Percentiles rank a stretch among this genome's conserved stretches.
These are phyloP conservation scores for Taiozyma onychis DNA, from an alignment of 1,139 yeast genomes.

Conservation along the genomic window DNA sequence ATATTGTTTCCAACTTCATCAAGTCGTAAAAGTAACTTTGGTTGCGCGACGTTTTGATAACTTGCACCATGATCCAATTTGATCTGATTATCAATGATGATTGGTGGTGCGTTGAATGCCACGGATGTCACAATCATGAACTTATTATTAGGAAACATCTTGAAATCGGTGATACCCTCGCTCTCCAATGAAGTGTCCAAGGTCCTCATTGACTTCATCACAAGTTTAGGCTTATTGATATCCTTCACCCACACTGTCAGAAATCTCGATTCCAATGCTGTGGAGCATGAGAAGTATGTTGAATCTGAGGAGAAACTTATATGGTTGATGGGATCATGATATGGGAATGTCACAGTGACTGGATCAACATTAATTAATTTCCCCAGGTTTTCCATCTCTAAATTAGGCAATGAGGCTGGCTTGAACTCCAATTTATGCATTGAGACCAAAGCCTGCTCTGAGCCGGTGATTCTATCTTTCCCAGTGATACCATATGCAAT, in stretches of 20 bases:
- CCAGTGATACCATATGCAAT: slow-evolving; percentile 84
- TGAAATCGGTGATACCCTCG: slow-evolving; percentile 86
- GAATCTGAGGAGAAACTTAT: slow-evolving; percentile 69
- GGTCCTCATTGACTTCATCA: slow-evolving; percentile 58
- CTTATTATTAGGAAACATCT: slow-evolving; percentile 59
- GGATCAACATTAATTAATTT: slow-evolving; percentile 38
- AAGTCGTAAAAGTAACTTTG: slow-evolving; percentile 49
- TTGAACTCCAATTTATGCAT: slow-evolving; percentile 44
- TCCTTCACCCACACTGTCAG: slow-evolving; percentile 66
- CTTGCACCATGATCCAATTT: slow-evolving; percentile 15
- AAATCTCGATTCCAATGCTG: slow-evolving; percentile 76
- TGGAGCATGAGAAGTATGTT: slow-evolving; percentile 70
- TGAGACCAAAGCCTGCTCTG: slow-evolving; percentile 76
- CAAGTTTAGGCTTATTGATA: slow-evolving; percentile 62
- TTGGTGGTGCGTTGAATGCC: slow-evolving; percentile 55
- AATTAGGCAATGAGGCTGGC: background rate
- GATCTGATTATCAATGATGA: slow-evolving; percentile 52
- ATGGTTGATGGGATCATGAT: slow-evolving; percentile 76
- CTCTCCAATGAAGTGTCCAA: slow-evolving; percentile 61
- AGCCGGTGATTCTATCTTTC: slow-evolving; percentile 59
- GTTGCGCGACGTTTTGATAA: slow-evolving; percentile 43
- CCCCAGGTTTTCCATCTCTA: slow-evolving; percentile 1
- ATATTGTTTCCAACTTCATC: slow-evolving; percentile 81
- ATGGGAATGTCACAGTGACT: slow-evolving; percentile 75
- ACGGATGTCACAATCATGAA: slow-evolving; percentile 55